A percentile compares a stretch with the other conserved stretches of the same genome.
Evolutionary conservation across 1,284 basidiomycete species (phyloP).

Genomic region (Ceratobasidium sp.): DNA sequence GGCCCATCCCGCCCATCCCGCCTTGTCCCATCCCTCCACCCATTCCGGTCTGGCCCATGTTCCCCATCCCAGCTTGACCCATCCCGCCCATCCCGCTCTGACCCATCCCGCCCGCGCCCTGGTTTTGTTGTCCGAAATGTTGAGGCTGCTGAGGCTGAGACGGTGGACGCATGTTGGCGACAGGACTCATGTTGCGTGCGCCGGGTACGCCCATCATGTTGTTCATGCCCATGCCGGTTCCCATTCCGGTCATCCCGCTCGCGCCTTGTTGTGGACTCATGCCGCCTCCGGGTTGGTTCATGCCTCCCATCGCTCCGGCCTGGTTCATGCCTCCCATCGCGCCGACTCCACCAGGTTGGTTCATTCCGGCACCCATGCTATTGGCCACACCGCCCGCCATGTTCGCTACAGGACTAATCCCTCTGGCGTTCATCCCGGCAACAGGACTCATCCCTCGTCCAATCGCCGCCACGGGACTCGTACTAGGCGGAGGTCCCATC

Average conservation of each 20-base stretch:
- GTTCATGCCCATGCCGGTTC: not conserved
- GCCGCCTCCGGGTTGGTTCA: conserved; percentile 1
- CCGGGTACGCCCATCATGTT: conserved; percentile 31
- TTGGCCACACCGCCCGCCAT: conserved; percentile 1
- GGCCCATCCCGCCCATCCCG: not conserved
- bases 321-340: conserved; percentile 24
- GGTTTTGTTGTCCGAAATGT: not conserved
- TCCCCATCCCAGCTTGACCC: not conserved
- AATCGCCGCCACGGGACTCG: not conserved
- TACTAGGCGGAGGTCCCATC: conserved; percentile 2
- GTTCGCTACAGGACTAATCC: conserved; percentile 39
- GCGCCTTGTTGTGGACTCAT: conserved; percentile 12
- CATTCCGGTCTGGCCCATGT: conserved; percentile 4
- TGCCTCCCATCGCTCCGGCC: not conserved
- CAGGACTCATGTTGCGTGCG: conserved; percentile 37
- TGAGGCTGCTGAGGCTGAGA: conserved; percentile 30
- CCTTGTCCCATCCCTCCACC: not conserved
- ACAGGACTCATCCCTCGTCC: conserved; percentile 23
- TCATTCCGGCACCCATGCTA: not conserved
- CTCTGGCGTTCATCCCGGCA: conserved; percentile 5
- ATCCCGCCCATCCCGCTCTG: conserved; percentile 20
- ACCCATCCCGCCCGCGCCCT: conserved; percentile 16
- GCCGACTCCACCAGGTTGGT: too few relatives aligned
- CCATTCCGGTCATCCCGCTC: not conserved
- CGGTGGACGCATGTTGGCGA: conserved; percentile 34